Evolutionary conservation across 2,329 filamentous ascomycete genomes (phyloP), one percentile per base, ranked within the genome.

Genomic region (Fusarium xylarioides): DNA sequence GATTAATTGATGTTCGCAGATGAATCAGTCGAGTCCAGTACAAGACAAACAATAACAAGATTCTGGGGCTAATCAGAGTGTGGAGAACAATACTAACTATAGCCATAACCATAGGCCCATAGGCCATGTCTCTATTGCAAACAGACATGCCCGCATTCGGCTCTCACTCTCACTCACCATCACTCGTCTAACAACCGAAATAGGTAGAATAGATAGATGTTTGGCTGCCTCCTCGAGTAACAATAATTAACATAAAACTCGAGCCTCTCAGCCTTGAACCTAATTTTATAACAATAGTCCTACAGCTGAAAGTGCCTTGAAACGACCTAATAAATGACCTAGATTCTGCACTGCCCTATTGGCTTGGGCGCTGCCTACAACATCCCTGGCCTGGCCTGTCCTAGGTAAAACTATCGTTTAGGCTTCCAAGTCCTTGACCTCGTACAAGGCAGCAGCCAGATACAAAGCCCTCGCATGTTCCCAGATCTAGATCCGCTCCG

Each of bases 371-470:
- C 37, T 63, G 64, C 71, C 63, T 69, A 67, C 49, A 67, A 70
- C 71, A 66, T 70, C 72, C 70, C 68, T 76, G 74, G 66, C 68
- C 42, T 52, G 55, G 56, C 68, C 62, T 50, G 63, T 60, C 16
- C 43, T 44, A 46, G 23, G 43, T 28, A 26, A 63, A 63, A 61
- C 60, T 63, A 55, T 61, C 57, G 40, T 38, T 42, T 57, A 68
- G 67, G 60, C 66, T 56, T 55, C 66, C 55, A 59, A 61, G 62
- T 71, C 63, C 60, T 64, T 37, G 23, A 23, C 11, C 38, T 49
- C 28, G n/a, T 54, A 34, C 73, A 77, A 78, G 77, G 77, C 77
- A 78, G 68, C 77, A 76, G 60, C 61, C 70, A 49, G 61, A 63
- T 78, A 78, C 74, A 78, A 77, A 78, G 65, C 61, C 35, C 40